Evolutionary conservation across 352 stramenopile species (phyloP), one percentile per base, ranked within the genome.

Genomic region (Thalassiosira livingstoniorum): DNA sequence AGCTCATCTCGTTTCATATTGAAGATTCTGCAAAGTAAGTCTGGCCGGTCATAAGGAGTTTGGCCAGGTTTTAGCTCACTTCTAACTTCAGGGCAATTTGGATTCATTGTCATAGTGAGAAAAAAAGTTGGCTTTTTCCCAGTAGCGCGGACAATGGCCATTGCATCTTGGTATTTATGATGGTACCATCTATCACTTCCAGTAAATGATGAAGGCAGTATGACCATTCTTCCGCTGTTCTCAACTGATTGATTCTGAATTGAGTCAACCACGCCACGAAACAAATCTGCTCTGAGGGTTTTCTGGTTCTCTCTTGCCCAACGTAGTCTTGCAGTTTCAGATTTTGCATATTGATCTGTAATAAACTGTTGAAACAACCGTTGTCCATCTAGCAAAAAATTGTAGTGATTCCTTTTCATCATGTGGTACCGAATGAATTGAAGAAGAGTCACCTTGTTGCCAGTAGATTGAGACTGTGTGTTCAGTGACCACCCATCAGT

Each of bases 401-500:
- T 71, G 7, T 51, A 18, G 54, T 62, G 53, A 39, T 0, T 75
- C 4, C 62, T 1, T 4, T 7, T 31, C 58, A 62, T 69, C 11
- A 82, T 39, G 13, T 75, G 39, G 27, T 58, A 82, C 13, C 74
- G 18, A 4, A 67, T 18, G 7, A 35, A 70, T 67, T 57, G 7
- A 21, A 10, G 5, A 15, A 74, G 23, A 35, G 61, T 74, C 1
- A 80, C 45, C 2, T 55, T 13, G 18, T 51, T 54, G 32, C 18
- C 23, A 13, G n/a, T 1, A 47, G 35, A 18, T 2, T 27, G 27
- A 15, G 34, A 61, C 21, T 25, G 67, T 32, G 51, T 37, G 34
- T 43, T n/a, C 1, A 82, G 39, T 32, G 45, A 23, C 74, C 63
- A 82, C 15, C 74, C 74, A 64, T 82, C 37, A 45, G 63, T 76